Conservation (phyloP, 139 green algal species). For the Chlamydomonas eustigma region DNA sequence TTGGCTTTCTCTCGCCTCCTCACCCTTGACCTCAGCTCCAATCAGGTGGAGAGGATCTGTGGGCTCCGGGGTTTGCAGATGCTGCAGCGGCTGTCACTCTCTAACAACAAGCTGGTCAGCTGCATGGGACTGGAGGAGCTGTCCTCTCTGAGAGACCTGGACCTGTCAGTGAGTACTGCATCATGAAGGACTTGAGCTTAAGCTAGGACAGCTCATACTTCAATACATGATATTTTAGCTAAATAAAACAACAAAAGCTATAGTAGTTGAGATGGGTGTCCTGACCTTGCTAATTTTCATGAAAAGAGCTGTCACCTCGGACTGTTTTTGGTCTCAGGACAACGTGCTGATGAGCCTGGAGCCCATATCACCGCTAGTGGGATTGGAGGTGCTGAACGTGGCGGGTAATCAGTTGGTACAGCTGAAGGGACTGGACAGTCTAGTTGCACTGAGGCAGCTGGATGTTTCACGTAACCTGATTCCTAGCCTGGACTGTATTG, state of each 20-base stretch:
- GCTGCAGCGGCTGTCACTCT: not conserved
- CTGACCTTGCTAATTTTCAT: too few species aligned
- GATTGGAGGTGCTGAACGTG: not conserved
- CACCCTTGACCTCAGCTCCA: not conserved
- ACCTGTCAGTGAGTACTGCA: not conserved
- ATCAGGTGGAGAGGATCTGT: constrained; percentile 4
- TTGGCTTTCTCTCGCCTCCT: not conserved
- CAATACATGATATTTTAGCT: too few species aligned
- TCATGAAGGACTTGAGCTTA: not conserved
- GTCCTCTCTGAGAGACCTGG: not conserved
- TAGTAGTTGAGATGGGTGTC: too few species aligned
- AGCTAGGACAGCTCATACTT: not conserved
- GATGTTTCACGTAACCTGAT: not conserved
- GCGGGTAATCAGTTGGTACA: not conserved
- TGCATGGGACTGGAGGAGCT: constrained; percentile 6
- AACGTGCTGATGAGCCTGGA: constrained; percentile 3
- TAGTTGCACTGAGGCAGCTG: not conserved
- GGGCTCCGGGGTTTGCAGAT: not conserved
- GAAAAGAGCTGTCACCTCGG: too few species aligned
- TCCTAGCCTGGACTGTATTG: not conserved
- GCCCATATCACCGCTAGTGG: not conserved
- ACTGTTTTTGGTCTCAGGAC: constrained; percentile 2
- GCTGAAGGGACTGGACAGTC: not conserved
- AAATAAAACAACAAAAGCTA: too few species aligned
- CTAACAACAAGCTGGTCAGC: not conserved